Base-by-base conservation (phyloP, 2,329 filamentous ascomycete species). In the Alternaria viburni region DNA sequence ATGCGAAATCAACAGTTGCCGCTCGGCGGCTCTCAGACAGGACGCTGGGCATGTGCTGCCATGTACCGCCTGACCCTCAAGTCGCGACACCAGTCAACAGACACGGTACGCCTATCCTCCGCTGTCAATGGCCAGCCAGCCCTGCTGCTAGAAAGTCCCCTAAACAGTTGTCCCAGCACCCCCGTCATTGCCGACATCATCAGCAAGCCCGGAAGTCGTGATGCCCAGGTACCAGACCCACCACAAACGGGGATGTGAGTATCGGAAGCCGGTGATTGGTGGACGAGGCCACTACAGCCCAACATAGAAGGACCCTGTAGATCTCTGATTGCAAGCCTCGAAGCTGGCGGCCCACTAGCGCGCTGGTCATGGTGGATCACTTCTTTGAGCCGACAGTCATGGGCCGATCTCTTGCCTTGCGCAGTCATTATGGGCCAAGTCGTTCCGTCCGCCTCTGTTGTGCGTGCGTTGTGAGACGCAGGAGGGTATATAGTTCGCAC, bases 261-360 rank as follows among this genome's bases (percentile, higher is more conserved):
- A 74, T 73, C 72, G 67, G 7, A 0, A 6, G 3, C 7, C 5
- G 10, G 1, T 68, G 30, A 72, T 71, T 73, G 66, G 71, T 26
- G 47, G 10, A 1, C 28, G 6, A 5, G 45, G 15, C 7, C 12
- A 23, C 13, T 21, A 60, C 61, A 62, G 11, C 6, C 17, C 6
- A 19, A 69, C 47, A 21, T n/a, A 59, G 72, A 60, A 74, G 73
- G 73, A 77, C 74, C 74, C 74, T 77, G 74, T 62, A 74, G 74
- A 76, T 77, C 73, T 46, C 56, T 70, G 62, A 65, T 65, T 61
- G 68, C 68, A 69, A 65, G 65, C 62, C 67, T 67, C 59, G 60
- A 61, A 55, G 30, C 50, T 19, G 36, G 49, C 28, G 52, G 32
- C 26, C 49, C 49, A 23, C 49, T 51, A 51, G 49, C 49, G 28